A percentile compares a stretch with the other conserved stretches of the same genome.
Conservation (phyloP, 225 moss, liverwort and hornwort genomes). For the Pseudoscleropodium purum region DNA sequence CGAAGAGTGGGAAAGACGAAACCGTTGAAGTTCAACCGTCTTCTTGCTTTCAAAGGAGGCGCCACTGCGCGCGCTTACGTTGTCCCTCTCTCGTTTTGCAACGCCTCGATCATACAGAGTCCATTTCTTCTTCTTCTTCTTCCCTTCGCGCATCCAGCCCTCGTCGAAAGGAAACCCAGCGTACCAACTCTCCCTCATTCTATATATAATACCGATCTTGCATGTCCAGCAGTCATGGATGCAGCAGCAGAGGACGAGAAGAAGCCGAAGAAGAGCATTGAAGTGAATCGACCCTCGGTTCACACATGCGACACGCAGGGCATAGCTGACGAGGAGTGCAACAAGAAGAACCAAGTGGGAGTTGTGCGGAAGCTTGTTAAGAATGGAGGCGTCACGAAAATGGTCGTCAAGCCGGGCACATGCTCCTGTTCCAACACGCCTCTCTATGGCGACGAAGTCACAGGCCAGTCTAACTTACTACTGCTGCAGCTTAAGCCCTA, state of each 20-base stretch:
- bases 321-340: not conserved
- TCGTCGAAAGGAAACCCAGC: not conserved
- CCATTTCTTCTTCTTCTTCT: not conserved
- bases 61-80: no score
- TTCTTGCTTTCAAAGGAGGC: not conserved
- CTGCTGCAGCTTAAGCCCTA: not conserved
- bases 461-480: constrained; percentile 18
- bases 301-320: not conserved
- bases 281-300: not conserved
- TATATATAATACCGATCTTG: not conserved
- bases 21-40: constrained; percentile 14
- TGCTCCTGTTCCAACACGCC: constrained; percentile 55
- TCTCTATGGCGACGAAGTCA: constrained; percentile 68
- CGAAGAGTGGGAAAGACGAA: not conserved
- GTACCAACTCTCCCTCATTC: no score
- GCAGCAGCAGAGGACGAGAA: not conserved
- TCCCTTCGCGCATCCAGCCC: not conserved
- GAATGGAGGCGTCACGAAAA: constrained; percentile 72
- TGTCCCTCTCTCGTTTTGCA: not conserved
- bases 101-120: not conserved
- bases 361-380: constrained; percentile 58
- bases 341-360: constrained; percentile 23
- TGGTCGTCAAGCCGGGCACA: constrained; percentile 42
- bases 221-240: not conserved
- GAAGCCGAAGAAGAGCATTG: not conserved